phyloP scores from a whole-genome alignment of 352 stramenopile genomes.

The Globisporangium acanthophoron region DNA sequence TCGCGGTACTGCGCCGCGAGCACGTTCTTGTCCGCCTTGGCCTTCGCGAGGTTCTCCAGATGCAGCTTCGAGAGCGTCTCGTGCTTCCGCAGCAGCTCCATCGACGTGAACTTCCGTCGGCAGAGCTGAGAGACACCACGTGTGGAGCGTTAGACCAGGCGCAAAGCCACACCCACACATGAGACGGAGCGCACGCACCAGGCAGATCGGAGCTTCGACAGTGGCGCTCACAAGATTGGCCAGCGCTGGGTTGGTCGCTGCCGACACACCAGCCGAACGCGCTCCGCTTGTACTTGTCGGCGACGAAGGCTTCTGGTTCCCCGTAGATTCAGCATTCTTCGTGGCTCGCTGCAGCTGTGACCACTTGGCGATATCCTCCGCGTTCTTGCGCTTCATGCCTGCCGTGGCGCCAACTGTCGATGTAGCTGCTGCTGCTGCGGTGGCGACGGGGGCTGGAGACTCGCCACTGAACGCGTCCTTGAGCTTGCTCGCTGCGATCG shows the following conservation, averaged over 20 bases:
- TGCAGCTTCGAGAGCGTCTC: slow-evolving; percentile 76
- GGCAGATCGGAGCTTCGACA: slow-evolving; percentile 65
- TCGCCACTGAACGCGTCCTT: neutral
- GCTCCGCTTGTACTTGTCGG: neutral
- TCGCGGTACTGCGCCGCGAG: slow-evolving; percentile 55
- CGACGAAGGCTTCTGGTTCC: neutral
- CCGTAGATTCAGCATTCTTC: slow-evolving; percentile 13
- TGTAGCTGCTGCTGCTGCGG: slow-evolving; percentile 6
- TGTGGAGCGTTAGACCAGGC: neutral
- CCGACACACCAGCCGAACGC: slow-evolving; percentile 1
- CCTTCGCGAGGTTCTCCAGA: slow-evolving; percentile 67
- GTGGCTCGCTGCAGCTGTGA: slow-evolving; percentile 46
- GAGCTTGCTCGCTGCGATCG: slow-evolving; percentile 8
- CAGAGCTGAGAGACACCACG: slow-evolving; percentile 41
- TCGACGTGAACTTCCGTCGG: slow-evolving; percentile 70
- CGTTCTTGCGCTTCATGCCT: slow-evolving; percentile 65
- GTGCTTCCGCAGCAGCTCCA: slow-evolving; percentile 73
- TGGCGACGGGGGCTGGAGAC: slow-evolving; percentile 4
- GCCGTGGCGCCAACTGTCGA: neutral
- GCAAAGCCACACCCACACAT: neutral
- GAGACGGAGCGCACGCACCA: slow-evolving; percentile 38
- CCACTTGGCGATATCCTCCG: slow-evolving; percentile 82
- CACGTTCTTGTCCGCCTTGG: slow-evolving; percentile 63
- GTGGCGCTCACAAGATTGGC: slow-evolving; percentile 35
- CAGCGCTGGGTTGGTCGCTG: slow-evolving; percentile 14